These are phyloP conservation scores for Mucor lusitanicus DNA, from an alignment of 371 early-diverging fungal species.

Conservation along the genomic window DNA sequence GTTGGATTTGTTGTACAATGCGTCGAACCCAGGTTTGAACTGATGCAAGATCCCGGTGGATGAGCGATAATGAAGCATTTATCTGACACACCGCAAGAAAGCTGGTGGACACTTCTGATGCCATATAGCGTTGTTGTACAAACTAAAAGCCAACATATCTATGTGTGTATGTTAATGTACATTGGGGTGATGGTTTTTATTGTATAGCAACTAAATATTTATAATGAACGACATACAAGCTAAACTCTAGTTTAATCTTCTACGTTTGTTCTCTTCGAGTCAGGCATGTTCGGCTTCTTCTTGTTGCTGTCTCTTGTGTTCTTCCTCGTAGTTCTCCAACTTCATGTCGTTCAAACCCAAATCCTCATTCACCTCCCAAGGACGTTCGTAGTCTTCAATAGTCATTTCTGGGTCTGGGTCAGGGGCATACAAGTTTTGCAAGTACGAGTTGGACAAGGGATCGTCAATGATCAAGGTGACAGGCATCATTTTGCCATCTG, in stretches of 20 bases:
- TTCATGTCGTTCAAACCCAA: constrained; percentile 89
- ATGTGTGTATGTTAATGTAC: background rate
- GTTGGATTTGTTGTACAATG: no score
- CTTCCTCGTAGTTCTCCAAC: constrained; percentile 55
- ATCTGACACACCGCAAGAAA: no score
- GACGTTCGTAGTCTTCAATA: constrained; percentile 84
- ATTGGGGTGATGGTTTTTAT: background rate
- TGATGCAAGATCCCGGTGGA: no score
- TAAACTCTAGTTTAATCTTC: constrained; percentile 15
- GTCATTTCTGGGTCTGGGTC: constrained; percentile 91
- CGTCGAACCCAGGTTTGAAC: no score
- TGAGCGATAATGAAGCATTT: no score
- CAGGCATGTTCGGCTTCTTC: constrained; percentile 6
- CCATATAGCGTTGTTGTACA: no score
- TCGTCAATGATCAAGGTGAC: constrained; percentile 85
- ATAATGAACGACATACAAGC: background rate
- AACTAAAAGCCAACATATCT: no score
- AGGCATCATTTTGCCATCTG: constrained; percentile 62
- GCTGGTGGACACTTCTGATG: no score
- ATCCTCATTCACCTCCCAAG: constrained; percentile 82
- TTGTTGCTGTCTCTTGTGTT: background rate
- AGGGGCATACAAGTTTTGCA: constrained; percentile 92
- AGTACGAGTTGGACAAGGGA: constrained; percentile 86
- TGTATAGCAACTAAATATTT: background rate
- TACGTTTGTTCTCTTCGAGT: constrained; percentile 21